phyloP scores from a whole-genome alignment of 352 stramenopile species.

The Thalassiosira sp. region DNA sequence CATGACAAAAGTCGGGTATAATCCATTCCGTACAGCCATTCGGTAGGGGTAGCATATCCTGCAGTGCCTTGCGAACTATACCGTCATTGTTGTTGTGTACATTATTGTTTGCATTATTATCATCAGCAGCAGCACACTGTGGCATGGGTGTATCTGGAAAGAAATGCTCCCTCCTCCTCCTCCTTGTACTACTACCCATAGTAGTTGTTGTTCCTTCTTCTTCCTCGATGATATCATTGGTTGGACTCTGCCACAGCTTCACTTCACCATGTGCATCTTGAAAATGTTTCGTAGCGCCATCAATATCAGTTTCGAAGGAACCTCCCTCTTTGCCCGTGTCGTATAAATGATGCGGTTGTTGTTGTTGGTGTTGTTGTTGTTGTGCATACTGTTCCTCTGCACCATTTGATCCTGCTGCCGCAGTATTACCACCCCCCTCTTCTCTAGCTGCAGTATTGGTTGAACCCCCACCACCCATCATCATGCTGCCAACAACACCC shows the following conservation, averaged over 20 bases:
- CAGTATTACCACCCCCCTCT: too few species aligned
- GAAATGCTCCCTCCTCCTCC: conserved; percentile 38
- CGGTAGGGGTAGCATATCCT: conserved; percentile 34
- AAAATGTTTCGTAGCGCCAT: conserved; percentile 18
- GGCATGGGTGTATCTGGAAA: conserved; percentile 46
- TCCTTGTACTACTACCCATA: not conserved
- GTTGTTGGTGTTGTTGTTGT: not conserved
- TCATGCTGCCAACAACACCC: not conserved
- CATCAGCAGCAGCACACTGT: conserved; percentile 5
- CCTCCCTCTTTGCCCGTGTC: conserved; percentile 28
- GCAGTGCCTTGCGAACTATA: conserved; percentile 23
- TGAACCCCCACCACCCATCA: not conserved
- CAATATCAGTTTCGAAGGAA: conserved; percentile 22
- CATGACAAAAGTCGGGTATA: conserved; percentile 39
- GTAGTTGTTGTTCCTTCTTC: not conserved
- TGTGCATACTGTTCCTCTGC: not conserved
- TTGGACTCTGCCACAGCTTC: conserved; percentile 6
- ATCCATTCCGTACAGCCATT: conserved; percentile 50
- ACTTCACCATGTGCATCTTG: conserved; percentile 30
- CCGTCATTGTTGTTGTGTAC: not conserved
- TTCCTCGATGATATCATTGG: not conserved
- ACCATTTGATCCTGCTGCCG: too few species aligned
- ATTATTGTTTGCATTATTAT: not conserved
- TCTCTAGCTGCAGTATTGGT: too few species aligned
- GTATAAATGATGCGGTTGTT: conserved; percentile 13